Evolutionary conservation across 768 basidiomycete genomes (phyloP).

Genomic region (Psilocybe azurescens): DNA sequence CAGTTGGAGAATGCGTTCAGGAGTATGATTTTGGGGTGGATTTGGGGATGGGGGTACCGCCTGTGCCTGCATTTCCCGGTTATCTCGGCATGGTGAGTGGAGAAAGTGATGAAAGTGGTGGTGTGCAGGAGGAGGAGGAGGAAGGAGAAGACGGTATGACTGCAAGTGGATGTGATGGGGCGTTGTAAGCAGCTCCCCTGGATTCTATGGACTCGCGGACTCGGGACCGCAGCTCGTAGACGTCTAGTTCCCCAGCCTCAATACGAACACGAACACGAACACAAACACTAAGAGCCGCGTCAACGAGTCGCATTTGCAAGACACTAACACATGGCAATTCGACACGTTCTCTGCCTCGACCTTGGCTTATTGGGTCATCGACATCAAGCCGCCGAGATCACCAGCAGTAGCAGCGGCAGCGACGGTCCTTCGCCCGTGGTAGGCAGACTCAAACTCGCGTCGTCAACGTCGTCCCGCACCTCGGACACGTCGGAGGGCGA

Average conservation of each 20-base stretch:
- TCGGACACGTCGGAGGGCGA: slow-evolving; percentile 71
- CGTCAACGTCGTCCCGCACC: slow-evolving; percentile 37
- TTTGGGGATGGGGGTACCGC: slow-evolving; percentile 47
- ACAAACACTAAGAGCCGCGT: slow-evolving; percentile 11
- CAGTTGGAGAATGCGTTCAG: slow-evolving; percentile 82
- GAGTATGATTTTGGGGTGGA: slow-evolving; percentile 50
- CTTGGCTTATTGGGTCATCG: no score
- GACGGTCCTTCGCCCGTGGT: neutral
- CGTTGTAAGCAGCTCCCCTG: slow-evolving; percentile 4
- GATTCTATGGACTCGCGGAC: slow-evolving; percentile 9
- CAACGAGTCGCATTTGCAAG: no score
- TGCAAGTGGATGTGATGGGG: slow-evolving; percentile 6
- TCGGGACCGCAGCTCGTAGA: slow-evolving; percentile 28
- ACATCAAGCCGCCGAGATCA: neutral
- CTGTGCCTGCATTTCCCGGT: slow-evolving; percentile 55
- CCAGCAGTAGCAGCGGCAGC: slow-evolving; percentile 3
- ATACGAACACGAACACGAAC: slow-evolving; percentile 12
- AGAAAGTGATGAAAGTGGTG: neutral
- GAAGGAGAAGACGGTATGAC: slow-evolving; percentile 7
- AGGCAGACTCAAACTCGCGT: neutral
- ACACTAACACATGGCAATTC: no score
- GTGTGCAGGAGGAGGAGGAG: neutral
- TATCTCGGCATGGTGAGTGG: slow-evolving; percentile 8
- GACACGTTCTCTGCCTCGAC: slow-evolving; percentile 27
- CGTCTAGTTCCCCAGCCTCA: slow-evolving; percentile 33